Base-by-base conservation (phyloP, 345 rosid species). In the Schrenkiella parvula region DNA sequence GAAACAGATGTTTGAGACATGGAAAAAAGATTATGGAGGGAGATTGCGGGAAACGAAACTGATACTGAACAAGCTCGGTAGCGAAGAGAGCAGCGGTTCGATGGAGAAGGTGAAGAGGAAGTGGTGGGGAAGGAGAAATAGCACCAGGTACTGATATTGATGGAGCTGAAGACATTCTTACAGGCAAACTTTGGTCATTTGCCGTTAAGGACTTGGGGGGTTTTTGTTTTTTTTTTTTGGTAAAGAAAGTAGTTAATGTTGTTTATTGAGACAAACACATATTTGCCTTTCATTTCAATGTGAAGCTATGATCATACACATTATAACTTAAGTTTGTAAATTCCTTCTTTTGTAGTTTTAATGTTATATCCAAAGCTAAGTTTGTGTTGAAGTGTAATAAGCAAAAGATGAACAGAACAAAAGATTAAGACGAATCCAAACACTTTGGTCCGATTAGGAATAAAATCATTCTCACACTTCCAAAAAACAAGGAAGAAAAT, bases 121-220 rank as follows among this genome's bases (percentile, higher is more conserved):
- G 73, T 95, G 93, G 93, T 95, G 97, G 99, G 96, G 90, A 50
- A 90, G 98, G 73, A 88, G 90, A 80, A 95, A 95, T 81, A 92
- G 98, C 72, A 63, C 89, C 42, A 90, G 92, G 86, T 77, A 68
- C 66, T 84, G 31, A 64, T 92, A 66, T 59, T 37, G 60, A 59
- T 60, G 21, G n/a, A 44, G 18, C 17, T 19, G 11, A 2, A 47
- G 60, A 35, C 62, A 9, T 76, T 76, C 71, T 69, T 70, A 56
- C 68, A 71, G 48, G 75, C 72, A 70, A 70, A 70, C 71, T 11
- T 37, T 63, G 71, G 42, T 62, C 70, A 75, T 76, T 76, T 70
- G 80, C 75, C 64, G 19, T 60, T 66, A 66, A 47, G 78, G 59
- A 31, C 52, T 72, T 62, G 70, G 62, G 44, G 47, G 44, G 21